Evolutionary conservation across 2,329 filamentous ascomycete genomes (phyloP).

Genomic region (Claviceps pusilla): DNA sequence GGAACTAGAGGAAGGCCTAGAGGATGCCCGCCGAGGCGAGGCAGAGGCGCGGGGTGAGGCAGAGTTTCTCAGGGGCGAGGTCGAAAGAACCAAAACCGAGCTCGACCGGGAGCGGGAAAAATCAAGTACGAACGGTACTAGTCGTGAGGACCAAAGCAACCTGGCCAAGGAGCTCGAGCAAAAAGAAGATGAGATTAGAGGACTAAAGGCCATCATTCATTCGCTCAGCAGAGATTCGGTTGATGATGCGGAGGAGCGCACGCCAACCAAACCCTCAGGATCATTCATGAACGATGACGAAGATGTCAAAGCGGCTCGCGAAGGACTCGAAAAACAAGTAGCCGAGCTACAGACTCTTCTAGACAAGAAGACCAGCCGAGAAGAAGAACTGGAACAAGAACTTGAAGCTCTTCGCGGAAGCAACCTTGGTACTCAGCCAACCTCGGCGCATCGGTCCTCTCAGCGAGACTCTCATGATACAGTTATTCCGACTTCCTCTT

Average conservation of each 20-base stretch:
- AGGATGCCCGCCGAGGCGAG: conserved; percentile 86
- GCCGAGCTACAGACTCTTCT: conserved; percentile 59
- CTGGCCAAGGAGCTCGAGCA: conserved; percentile 68
- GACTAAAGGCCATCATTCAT: conserved; percentile 94
- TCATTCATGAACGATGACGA: conserved; percentile 19
- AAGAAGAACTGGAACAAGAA: conserved; percentile 78
- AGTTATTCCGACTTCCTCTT: conserved; percentile 39
- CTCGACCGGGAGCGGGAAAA: conserved; percentile 79
- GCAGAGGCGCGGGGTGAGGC: conserved; percentile 92
- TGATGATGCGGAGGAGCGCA: conserved; percentile 24
- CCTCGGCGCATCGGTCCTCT: conserved; percentile 36
- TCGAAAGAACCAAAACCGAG: conserved; percentile 80
- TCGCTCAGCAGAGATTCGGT: conserved; percentile 68
- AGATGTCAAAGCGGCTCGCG: conserved; percentile 23
- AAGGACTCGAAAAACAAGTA: conserved; percentile 67
- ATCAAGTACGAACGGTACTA: conserved; percentile 27
- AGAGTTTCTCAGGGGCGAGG: conserved; percentile 86
- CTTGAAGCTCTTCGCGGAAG: conserved; percentile 48
- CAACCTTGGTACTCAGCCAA: conserved; percentile 12
- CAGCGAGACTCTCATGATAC: conserved; percentile 53
- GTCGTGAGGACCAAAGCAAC: conserved; percentile 28
- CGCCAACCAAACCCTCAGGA: conserved; percentile 15
- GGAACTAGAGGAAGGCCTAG: conserved; percentile 88
- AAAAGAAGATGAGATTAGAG: conserved; percentile 93
- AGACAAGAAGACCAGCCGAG: conserved; percentile 56